phyloP scores from a whole-genome alignment of 164 flowering plant species.

The Nymphaea colorata region DNA sequence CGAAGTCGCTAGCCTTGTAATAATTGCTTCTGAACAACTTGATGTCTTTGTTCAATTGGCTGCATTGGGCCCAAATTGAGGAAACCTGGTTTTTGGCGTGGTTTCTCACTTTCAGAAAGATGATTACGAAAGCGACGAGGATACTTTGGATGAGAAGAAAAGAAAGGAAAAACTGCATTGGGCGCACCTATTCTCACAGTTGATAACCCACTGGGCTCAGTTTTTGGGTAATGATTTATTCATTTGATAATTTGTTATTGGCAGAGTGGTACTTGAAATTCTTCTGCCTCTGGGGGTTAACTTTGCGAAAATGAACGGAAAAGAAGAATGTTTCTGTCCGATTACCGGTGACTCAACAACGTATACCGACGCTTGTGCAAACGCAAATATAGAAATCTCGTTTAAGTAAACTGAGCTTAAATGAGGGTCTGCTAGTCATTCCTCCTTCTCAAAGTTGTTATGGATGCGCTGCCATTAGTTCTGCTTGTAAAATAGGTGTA shows the following conservation, averaged over 20 bases:
- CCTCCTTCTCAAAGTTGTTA: no score
- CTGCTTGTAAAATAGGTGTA: not conserved
- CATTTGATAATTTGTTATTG: not conserved
- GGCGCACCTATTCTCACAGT: conserved; percentile 53
- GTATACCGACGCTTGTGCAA: no score
- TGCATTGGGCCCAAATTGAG: no score
- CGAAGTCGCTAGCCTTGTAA: conserved; percentile 17
- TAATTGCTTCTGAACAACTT: conserved; percentile 14
- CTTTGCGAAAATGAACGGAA: no score
- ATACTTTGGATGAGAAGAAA: conserved; percentile 39
- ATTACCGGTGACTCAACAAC: no score
- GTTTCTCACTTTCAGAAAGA: not conserved
- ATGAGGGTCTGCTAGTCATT: no score
- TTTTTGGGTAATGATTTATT: conserved; percentile 52
- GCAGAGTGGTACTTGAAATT: not conserved
- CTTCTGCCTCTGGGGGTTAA: no score
- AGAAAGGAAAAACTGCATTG: conserved; percentile 54
- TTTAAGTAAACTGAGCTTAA: no score
- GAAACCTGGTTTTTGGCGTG: no score
- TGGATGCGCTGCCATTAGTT: not conserved
- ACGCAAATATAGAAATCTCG: no score
- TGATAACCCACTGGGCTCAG: conserved; percentile 90
- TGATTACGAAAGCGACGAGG: conserved; percentile 13
- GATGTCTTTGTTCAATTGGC: no score
- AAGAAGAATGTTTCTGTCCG: no score